Base-by-base conservation (phyloP, 257 asterid species). In the Capsicum pubescens region DNA sequence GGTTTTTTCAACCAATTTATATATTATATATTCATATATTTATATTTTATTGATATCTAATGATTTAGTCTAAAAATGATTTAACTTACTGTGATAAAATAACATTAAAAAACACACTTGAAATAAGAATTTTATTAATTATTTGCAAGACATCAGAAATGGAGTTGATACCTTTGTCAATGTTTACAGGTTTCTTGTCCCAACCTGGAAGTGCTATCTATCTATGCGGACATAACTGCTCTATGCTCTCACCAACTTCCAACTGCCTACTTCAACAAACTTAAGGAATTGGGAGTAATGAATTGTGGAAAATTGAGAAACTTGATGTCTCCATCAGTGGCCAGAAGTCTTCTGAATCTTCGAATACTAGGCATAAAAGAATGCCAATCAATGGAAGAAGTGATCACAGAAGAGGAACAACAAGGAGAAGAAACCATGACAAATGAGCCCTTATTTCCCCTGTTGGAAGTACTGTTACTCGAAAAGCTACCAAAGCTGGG, bases 201-300 rank as follows among this genome's bases (percentile, higher is more conserved):
- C 70, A 21, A 0, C 8, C 17, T 21, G 44, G 16, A 63, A 63
- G n/a, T n/a, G n/a, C n/a, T 3, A 63, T 0, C 70, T 63, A 63
- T 0, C 0, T 4, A 2, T 63, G 16, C 0, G 0, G 0, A 0
- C 39, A 63, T 63, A 63, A 63, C 44, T 26, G 8, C 44, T 26
- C 8, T 63, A 21, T 63, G 17, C 70, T 63, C 70, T 63, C 70
- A 1, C 44, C 70, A 63, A 10, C 70, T 63, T 63, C 15, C 70
- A 63, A 21, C 16, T 1, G 8, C 3, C 16, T 63, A 63, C 70
- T 63, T 63, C 70, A 26, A 16, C 70, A 63, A 63, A 63, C 70
- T 63, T 63, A 9, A 4, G 26, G 5, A 0, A 26, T 11, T 63
- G 42, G 0, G 0, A 4, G 44, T 63, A 9, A 0, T 0, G 11